Evolutionary conservation across 1,139 yeast species (phyloP).

Genomic region (Magnusiomyces paraingens): DNA sequence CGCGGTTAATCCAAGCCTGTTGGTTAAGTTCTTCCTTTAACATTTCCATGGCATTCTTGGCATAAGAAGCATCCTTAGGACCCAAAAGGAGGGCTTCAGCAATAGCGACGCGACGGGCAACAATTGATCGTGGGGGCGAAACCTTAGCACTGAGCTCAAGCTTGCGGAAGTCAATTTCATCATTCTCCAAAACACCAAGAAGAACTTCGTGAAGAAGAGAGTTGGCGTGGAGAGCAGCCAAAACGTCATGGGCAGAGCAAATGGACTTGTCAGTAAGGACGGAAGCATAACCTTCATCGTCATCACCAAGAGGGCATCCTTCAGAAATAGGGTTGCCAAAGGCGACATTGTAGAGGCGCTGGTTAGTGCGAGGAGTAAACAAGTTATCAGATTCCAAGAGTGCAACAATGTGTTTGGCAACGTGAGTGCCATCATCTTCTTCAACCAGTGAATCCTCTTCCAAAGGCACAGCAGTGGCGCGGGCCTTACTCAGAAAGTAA

Average conservation of each 20-base stretch:
- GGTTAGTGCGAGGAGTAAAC: constrained; percentile 21
- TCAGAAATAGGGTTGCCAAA: constrained; percentile 18
- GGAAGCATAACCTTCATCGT: constrained; percentile 26
- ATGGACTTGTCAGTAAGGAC: constrained; percentile 26
- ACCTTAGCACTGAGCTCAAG: constrained; percentile 24
- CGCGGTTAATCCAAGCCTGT: constrained; percentile 13
- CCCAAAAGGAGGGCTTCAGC: constrained; percentile 30
- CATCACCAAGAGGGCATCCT: constrained; percentile 17
- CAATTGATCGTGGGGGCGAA: constrained; percentile 29
- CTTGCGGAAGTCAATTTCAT: constrained; percentile 18
- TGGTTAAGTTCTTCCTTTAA: constrained; percentile 20
- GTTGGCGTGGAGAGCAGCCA: constrained; percentile 31
- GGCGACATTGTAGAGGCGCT: constrained; percentile 25
- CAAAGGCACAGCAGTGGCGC: constrained; percentile 7
- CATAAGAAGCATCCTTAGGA: constrained; percentile 22
- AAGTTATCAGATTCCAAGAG: constrained; percentile 21
- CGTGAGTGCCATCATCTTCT: constrained; percentile 11
- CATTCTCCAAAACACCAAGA: constrained; percentile 21
- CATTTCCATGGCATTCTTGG: constrained; percentile 21
- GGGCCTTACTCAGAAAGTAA: constrained; percentile 25
- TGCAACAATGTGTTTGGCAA: constrained; percentile 20
- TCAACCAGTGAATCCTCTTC: constrained; percentile 14
- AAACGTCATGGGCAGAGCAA: constrained; percentile 28
- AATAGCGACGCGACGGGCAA: constrained; percentile 29
- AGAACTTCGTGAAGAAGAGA: constrained; percentile 25